These are phyloP conservation scores for Phytophthora agathidicida DNA, from an alignment of 352 stramenopile species.

Conservation along the genomic window DNA sequence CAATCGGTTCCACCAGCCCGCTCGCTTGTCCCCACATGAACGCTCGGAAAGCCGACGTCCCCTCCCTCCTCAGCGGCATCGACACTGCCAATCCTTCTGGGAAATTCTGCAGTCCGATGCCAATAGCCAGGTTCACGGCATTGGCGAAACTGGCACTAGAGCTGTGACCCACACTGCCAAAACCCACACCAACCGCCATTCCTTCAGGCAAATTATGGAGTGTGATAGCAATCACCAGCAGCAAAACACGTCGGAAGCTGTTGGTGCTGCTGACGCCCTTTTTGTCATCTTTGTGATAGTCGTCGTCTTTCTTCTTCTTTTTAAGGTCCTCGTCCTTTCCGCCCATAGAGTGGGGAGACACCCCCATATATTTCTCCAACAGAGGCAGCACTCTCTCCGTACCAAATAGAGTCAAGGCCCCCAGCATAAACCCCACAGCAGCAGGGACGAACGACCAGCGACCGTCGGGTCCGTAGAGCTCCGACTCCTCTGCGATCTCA, in stretches of 20 bases:
- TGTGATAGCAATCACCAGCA: constrained; percentile 91
- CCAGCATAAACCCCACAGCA: constrained; percentile 84
- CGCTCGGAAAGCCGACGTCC: constrained; percentile 79
- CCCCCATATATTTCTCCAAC: constrained; percentile 52
- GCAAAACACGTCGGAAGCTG: constrained; percentile 79
- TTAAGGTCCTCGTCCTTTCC: constrained; percentile 60
- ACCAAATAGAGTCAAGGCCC: constrained; percentile 72
- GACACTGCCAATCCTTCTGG: constrained; percentile 90
- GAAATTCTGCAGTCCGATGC: constrained; percentile 92
- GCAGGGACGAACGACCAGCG: constrained; percentile 84
- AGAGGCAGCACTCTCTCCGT: constrained; percentile 72
- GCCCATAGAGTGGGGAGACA: constrained; percentile 45
- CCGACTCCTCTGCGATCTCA: constrained; percentile 85
- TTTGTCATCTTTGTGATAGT: constrained; percentile 41
- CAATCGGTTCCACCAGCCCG: constrained; percentile 88
- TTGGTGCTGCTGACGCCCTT: no score
- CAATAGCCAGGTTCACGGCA: constrained; percentile 87
- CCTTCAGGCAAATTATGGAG: constrained; percentile 92
- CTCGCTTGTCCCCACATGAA: constrained; percentile 93
- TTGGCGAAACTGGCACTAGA: constrained; percentile 74
- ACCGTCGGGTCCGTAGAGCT: constrained; percentile 73
- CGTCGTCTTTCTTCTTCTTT: constrained; percentile 37
- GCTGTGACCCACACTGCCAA: constrained; percentile 83
- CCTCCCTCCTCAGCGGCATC: constrained; percentile 85
- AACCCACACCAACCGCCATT: constrained; percentile 91